A percentile compares a stretch with the other conserved stretches of the same genome.
Evolutionary conservation across 2,329 filamentous ascomycete genomes (phyloP).

Genomic region (Ophiostoma angusticollis): DNA sequence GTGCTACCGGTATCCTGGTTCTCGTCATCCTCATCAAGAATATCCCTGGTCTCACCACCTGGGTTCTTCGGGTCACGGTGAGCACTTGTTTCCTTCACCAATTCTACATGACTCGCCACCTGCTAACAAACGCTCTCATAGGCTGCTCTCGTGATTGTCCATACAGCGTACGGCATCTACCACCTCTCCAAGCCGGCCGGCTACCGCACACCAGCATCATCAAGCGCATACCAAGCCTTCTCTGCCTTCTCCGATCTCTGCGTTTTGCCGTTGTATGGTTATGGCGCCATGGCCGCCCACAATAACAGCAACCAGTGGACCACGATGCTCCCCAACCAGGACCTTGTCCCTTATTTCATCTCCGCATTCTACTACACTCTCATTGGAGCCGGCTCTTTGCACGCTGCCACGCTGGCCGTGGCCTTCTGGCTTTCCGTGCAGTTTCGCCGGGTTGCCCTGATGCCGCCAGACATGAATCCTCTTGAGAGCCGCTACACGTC

Average conservation of each 20-base stretch:
- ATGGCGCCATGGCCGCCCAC: conserved; percentile 35
- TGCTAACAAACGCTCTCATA: conserved; percentile 27
- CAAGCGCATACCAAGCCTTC: conserved; percentile 83
- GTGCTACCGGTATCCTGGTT: conserved; percentile 57
- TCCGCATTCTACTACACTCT: conserved; percentile 56
- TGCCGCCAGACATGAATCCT: conserved; percentile 93
- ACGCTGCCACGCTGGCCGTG: conserved; percentile 55
- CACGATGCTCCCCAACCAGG: conserved; percentile 49
- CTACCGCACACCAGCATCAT: conserved; percentile 62
- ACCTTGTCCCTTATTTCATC: conserved; percentile 46
- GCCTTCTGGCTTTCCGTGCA: conserved; percentile 63
- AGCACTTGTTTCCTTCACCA: conserved; percentile 23
- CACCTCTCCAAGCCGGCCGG: conserved; percentile 62
- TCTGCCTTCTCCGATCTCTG: conserved; percentile 56
- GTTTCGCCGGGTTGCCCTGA: conserved; percentile 67
- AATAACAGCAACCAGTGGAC: conserved; percentile 44
- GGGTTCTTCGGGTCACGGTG: conserved; percentile 69
- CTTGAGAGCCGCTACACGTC: conserved; percentile 76
- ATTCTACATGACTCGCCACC: neutral
- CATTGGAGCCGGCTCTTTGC: conserved; percentile 50
- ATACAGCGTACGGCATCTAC: conserved; percentile 66
- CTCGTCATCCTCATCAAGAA: conserved; percentile 66
- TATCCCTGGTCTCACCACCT: conserved; percentile 50
- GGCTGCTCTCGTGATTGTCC: conserved; percentile 62
- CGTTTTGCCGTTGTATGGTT: conserved; percentile 42